Base-by-base conservation (phyloP, 1,284 basidiomycete species). In the Papiliotrema laurentii region DNA sequence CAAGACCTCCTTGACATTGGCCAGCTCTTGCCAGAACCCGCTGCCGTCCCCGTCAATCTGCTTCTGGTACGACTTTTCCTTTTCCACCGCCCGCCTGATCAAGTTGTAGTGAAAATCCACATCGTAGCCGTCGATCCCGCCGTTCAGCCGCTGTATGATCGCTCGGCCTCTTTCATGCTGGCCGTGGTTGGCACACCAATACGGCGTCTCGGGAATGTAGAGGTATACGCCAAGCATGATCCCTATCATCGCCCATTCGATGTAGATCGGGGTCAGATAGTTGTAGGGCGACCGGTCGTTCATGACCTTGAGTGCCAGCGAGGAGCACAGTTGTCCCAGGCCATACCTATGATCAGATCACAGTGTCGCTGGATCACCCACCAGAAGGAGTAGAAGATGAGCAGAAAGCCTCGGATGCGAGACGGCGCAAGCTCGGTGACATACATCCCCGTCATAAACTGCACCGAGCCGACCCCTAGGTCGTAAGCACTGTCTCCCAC, bases 211-310 rank as follows among this genome's bases (percentile, higher is more conserved):
- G 11, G 63, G 63, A 21, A 63, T 54, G 45, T 45, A 49, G n/a
- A 54, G 14, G 49, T 57, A 63, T 21, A 65, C 50, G 9, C 40
- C 40, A 14, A 55, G 30, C 54, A 65, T 58, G 33, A 60, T 49
- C 10, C 51, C 60, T 22, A 64, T 30, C 54, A 63, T 56, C 3
- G 56, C 64, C 59, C 61, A 67, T 45, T 67, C 59, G 10, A 55
- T 54, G 47, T 64, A 64, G 43, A 67, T 61, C 3, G 55, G 51
- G 7, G 30, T 45, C 7, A 58, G 52, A 47, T 60, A 67, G 43
- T 58, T 53, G 45, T 43, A 33, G 0, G 64, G 59, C 16, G 52
- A 24, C 11, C 37, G 40, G 34, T 56, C 50, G 26, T 55, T 53
- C n/a, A 57, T 26, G 9, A 58, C 49, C 46, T 63, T 58, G n/a